Percentiles rank a stretch among this genome's conserved stretches.
Evolutionary conservation across 345 rosid species (phyloP).

Genomic region (Gossypium thurberi): DNA sequence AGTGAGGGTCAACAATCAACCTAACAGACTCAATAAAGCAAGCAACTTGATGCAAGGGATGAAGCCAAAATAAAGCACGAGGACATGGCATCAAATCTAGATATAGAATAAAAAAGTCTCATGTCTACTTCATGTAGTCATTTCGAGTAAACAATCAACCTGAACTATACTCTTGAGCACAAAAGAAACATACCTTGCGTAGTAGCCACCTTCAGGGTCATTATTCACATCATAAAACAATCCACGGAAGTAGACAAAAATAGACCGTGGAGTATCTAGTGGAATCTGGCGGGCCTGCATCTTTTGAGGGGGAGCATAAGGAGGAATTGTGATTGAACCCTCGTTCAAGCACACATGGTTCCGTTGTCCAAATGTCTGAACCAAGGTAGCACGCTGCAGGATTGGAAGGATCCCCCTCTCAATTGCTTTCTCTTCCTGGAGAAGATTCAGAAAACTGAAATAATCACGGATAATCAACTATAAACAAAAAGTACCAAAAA

Average conservation of each 20-base stretch:
- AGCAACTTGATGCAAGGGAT: not conserved
- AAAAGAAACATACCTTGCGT: conserved; percentile 58
- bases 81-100: too few relatives aligned
- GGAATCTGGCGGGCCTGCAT: conserved; percentile 84
- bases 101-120: not conserved
- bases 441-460: not conserved
- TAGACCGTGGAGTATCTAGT: conserved; percentile 71
- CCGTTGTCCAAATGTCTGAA: conserved; percentile 90
- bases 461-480: not conserved
- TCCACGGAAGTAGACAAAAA: conserved; percentile 92
- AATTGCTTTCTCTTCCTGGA: conserved; percentile 88
- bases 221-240: conserved; percentile 89
- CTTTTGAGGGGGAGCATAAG: conserved; percentile 94
- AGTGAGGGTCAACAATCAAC: conserved; percentile 2
- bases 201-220: conserved; percentile 97
- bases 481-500: not conserved
- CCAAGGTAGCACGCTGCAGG: conserved; percentile 77
- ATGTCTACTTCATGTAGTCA: not conserved
- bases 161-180: not conserved
- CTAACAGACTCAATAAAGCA: not conserved
- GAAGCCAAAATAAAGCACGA: not conserved
- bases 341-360: conserved; percentile 86
- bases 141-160: not conserved
- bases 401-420: conserved; percentile 82
- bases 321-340: conserved; percentile 92